Evolutionary conservation across 805 yeast genomes (phyloP).

Genomic region (Metschnikowia peoriensis): DNA sequence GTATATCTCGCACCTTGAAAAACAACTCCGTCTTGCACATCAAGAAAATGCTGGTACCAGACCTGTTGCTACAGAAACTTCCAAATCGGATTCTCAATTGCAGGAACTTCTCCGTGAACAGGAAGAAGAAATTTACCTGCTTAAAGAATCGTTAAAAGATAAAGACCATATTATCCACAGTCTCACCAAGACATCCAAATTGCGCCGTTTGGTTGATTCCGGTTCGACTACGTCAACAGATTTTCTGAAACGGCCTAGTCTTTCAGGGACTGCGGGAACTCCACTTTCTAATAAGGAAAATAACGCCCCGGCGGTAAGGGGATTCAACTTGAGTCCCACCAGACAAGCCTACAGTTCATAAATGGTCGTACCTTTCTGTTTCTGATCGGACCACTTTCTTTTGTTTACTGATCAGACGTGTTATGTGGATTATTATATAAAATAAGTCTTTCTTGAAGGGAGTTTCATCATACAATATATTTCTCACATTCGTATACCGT

Average conservation of each 20-base stretch:
- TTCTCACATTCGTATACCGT: no score
- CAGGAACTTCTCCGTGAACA: slow-evolving; percentile 51
- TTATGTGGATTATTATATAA: no score
- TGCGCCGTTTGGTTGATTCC: slow-evolving; percentile 47
- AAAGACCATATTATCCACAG: slow-evolving; percentile 81
- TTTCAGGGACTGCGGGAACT: slow-evolving; percentile 3
- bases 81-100: slow-evolving; percentile 15
- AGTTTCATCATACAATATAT: no score
- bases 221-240: slow-evolving; percentile 16
- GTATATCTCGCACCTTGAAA: slow-evolving; percentile 59
- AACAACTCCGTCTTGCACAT: slow-evolving; percentile 40
- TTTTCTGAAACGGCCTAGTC: slow-evolving; percentile 14
- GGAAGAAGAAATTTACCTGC: slow-evolving; percentile 64
- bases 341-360: background rate
- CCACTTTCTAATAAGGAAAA: slow-evolving; percentile 12
- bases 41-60: slow-evolving; percentile 14
- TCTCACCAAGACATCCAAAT: slow-evolving; percentile 60
- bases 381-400: no score
- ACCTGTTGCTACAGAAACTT: background rate
- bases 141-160: slow-evolving; percentile 60
- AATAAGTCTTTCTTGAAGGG: no score
- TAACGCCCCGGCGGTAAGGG: slow-evolving; percentile 5
- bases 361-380: no score
- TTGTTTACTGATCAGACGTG: no score
- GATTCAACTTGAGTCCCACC: slow-evolving; percentile 14